A percentile compares a stretch with the other conserved stretches of the same genome.
Conservation (phyloP, 192 early-diverging fungal species). For the Linderina pennispora region DNA sequence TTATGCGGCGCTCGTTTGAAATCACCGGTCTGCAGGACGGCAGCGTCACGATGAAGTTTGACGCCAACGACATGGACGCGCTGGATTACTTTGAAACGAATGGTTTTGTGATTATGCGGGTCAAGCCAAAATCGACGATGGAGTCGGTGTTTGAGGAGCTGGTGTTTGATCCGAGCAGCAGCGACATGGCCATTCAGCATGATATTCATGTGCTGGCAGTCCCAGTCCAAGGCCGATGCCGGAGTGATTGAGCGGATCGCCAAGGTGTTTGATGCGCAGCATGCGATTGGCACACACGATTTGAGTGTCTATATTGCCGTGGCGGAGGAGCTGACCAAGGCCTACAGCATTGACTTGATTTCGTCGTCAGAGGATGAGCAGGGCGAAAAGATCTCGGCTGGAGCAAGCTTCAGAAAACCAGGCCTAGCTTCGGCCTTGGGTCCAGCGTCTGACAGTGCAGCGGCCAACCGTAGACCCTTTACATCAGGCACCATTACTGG, state of each 20-base stretch:
- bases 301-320: slow-evolving; percentile 5
- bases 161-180: slow-evolving; percentile 26
- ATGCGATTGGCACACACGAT: too few relatives aligned
- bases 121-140: slow-evolving; percentile 15
- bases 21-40: slow-evolving; percentile 15
- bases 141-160: slow-evolving; percentile 20
- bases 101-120: slow-evolving; percentile 14
- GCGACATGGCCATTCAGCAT: slow-evolving; percentile 4
- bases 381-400: too few relatives aligned
- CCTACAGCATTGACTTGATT: slow-evolving; percentile 25
- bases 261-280: slow-evolving; percentile 1
- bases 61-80: slow-evolving; percentile 9
- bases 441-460: too few relatives aligned
- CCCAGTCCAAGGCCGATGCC: slow-evolving; percentile 1
- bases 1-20: slow-evolving; percentile 8
- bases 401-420: too few relatives aligned
- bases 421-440: too few relatives aligned
- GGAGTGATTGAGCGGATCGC: neutral
- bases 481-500: too few relatives aligned
- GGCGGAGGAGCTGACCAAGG: slow-evolving; percentile 18
- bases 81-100: slow-evolving; percentile 8
- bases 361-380: slow-evolving; percentile 26
- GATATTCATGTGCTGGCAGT: slow-evolving; percentile 16
- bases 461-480: too few relatives aligned
- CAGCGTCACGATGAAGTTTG: slow-evolving; percentile 11